Evolutionary conservation across 2,329 filamentous ascomycete genomes (phyloP), one percentile per base, ranked within the genome.

Genomic region (Calonectria pseudoturangicola): DNA sequence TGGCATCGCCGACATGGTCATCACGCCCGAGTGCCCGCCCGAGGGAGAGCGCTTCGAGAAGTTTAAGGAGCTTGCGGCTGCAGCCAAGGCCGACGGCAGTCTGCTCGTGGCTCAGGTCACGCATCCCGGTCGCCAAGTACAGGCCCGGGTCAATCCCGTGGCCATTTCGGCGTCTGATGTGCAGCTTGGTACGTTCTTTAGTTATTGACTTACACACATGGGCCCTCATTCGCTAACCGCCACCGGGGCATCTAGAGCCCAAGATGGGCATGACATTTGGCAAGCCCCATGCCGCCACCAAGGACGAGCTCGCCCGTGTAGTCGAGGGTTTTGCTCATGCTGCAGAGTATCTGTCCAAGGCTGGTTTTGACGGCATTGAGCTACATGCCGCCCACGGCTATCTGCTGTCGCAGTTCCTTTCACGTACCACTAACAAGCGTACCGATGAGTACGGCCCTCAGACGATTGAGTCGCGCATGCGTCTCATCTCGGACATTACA

Each of bases 91-190:
- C 36, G 84, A 92, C 45, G 92, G 92, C 9, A 89, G 86, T 71
- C 84, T 94, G 48, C 85, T 93, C 27, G 81, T 94, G 13, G 90
- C 83, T 1, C 92, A 94, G 79, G 86, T 94, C 66, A 88, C 86
- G 58, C 77, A 79, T 41, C 75, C 77, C 1, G 77, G 77, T 7
- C 86, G 92, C 4, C 91, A 93, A 77, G 80, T 84, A 2, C 15
- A 75, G 27, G 68, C 67, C 25, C 67, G 72, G 12, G 83, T 51
- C 28, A 78, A 77, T 28, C 80, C 83, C n/a, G 77, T 85, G 58
- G 84, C 86, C 28, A 83, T 88, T 47, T 86, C 86, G 3, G 83
- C 87, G 1, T 85, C 83, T 28, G 85, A 85, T 28, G 77, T 87
- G 3, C 83, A 83, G 60, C 81, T 85, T 1, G 74, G 71, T 73